Base-by-base conservation (phyloP, 108 stramenopile genomes). In the Discostella stelligeroides region DNA sequence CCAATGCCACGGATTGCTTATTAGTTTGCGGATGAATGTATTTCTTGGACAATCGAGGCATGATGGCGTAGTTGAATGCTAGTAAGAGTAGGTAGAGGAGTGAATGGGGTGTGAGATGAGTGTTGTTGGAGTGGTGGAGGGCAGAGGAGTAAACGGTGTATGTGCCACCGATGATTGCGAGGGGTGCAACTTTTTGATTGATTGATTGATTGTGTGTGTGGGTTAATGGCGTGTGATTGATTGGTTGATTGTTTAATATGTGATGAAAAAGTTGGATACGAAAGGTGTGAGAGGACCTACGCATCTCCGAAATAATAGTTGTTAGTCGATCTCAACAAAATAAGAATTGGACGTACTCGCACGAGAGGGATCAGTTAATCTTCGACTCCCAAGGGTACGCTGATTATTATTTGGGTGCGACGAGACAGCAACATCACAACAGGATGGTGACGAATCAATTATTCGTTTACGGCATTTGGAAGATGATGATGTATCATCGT, bases 41-140 rank as follows among this genome's bases (percentile, higher is more conserved):
- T 46, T 63, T 47, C 37, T 78, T 84, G 14, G 82, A 73, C 10
- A 97, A 48, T 28, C 86, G 58, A 15, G 96, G 96, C 76, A 94
- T 94, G 41, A 95, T 58, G 23, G 85, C 93, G 47, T 85, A 96
- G 56, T 97, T 94, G 8, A 95, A 56, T 24, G 96, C 86, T 30
- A 94, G 72, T 9, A 94, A 66, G 21, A 82, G 37, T 68, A 92
- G 77, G 41, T 78, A 88, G 13, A 86, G 20, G 13, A 85, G 61
- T 25, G 86, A 82, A 11, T 64, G 14, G 15, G 83, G 76, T 12
- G 85, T 76, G 29, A 90, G 64, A 20, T 55, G 27, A 1, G 25
- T 14, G 17, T 29, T n/a, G 38, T 60, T 40, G 37, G 65, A 60
- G 18, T 41, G 61, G 1, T 54, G 13, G 18, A 29, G 53, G 29